Evolutionary conservation across 768 basidiomycete species (phyloP).

Genomic region (Psilocybe tampanensis): DNA sequence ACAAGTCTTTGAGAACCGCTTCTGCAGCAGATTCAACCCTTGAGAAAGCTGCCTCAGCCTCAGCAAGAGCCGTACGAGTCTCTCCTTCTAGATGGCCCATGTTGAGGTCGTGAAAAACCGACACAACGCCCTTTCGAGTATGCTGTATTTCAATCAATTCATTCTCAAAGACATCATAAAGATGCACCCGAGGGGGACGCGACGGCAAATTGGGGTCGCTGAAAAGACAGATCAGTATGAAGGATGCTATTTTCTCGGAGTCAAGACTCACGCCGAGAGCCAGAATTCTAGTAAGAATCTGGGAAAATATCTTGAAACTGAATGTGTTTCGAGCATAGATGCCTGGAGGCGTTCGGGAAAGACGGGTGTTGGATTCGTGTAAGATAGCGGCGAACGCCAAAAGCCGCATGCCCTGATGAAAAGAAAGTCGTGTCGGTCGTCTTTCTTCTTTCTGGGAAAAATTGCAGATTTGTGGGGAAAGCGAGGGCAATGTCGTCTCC

Average conservation of each 20-base stretch:
- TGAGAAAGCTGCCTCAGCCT: constrained; percentile 46
- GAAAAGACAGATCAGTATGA: neutral
- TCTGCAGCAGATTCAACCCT: constrained; percentile 46
- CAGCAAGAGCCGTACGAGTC: constrained; percentile 36
- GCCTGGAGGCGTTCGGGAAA: neutral
- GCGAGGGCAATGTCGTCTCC: neutral
- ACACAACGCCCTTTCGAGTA: constrained; percentile 28
- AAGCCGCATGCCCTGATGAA: neutral
- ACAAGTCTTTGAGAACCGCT: constrained; percentile 35
- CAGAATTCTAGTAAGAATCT: constrained; percentile 7
- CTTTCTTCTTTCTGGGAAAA: neutral
- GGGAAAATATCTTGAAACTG: constrained; percentile 8
- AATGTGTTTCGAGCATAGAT: neutral
- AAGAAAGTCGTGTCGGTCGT: neutral
- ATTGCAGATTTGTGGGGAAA: neutral
- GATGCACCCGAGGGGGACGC: constrained; percentile 45
- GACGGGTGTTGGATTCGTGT: neutral
- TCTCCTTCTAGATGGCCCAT: constrained; percentile 33
- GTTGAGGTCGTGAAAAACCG: constrained; percentile 48
- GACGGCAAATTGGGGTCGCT: constrained; percentile 28
- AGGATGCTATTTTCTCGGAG: too few species aligned
- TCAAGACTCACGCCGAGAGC: neutral
- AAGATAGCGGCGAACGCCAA: neutral
- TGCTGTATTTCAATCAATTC: constrained; percentile 47
- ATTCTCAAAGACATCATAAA: constrained; percentile 56